Conservation (phyloP, 352 stramenopile species). For the Globisporangium spiculum region DNA sequence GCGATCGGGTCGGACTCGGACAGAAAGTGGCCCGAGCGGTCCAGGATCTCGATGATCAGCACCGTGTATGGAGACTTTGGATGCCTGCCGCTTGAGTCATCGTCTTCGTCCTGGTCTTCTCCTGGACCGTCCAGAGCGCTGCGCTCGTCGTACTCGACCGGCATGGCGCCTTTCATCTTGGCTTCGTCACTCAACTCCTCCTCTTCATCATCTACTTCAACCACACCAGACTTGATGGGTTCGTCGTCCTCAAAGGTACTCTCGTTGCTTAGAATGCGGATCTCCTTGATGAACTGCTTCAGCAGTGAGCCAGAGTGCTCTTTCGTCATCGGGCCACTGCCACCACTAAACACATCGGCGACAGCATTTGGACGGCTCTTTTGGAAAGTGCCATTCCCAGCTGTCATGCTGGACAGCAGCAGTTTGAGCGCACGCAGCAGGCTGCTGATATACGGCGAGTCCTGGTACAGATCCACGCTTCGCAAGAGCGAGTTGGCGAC, state of each 20-base stretch:
- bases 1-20: conserved; percentile 61
- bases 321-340: neutral
- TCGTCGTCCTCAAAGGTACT: conserved; percentile 27
- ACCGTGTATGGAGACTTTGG: conserved; percentile 35
- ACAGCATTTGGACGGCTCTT: neutral
- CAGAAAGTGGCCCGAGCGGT: conserved; percentile 76
- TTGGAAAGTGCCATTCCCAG: conserved; percentile 13
- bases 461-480: conserved; percentile 76
- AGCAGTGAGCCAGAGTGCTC: conserved; percentile 25
- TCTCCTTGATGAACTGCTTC: conserved; percentile 58
- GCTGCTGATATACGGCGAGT: conserved; percentile 44
- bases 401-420: conserved; percentile 44
- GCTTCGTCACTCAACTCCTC: conserved; percentile 14
- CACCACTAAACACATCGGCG: neutral
- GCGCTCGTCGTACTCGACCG: conserved; percentile 55
- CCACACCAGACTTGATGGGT: neutral
- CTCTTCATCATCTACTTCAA: conserved; percentile 12
- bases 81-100: neutral
- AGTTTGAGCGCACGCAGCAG: conserved; percentile 64
- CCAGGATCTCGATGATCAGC: conserved; percentile 70
- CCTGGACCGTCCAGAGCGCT: conserved; percentile 16
- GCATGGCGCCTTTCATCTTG: conserved; percentile 65
- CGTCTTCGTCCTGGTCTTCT: conserved; percentile 26
- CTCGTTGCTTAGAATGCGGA: conserved; percentile 46
- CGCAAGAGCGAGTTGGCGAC: conserved; percentile 63